phyloP scores from a whole-genome alignment of 2,329 filamentous ascomycete genomes.

The Epichloe glyceriae region DNA sequence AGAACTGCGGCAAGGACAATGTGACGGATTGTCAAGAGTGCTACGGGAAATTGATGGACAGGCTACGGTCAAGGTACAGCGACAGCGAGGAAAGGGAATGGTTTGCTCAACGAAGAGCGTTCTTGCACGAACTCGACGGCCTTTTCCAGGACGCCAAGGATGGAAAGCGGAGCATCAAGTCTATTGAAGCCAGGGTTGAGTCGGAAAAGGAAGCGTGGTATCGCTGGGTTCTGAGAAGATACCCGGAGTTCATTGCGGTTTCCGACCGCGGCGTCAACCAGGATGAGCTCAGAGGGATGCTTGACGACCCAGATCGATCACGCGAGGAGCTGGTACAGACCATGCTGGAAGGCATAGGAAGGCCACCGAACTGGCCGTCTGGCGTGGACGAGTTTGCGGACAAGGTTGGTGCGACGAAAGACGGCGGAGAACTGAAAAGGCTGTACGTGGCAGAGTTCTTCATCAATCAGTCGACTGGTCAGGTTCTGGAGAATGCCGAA shows the following conservation, averaged over 20 bases:
- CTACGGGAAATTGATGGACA: constrained; percentile 33
- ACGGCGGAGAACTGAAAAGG: constrained; percentile 22
- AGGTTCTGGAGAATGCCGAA: constrained; percentile 19
- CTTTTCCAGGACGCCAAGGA: constrained; percentile 35
- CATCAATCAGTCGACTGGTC: constrained; percentile 21
- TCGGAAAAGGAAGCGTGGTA: constrained; percentile 43
- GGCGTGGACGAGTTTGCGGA: constrained; percentile 22
- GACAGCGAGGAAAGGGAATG: constrained; percentile 30
- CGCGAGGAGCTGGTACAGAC: constrained; percentile 23
- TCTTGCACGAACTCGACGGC: constrained; percentile 35
- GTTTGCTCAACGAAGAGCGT: constrained; percentile 36
- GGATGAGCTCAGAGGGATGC: constrained; percentile 21
- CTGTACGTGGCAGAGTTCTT: constrained; percentile 31
- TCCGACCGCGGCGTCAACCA: constrained; percentile 16
- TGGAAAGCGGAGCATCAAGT: constrained; percentile 27
- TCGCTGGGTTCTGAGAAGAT: constrained; percentile 27
- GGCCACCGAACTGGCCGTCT: constrained; percentile 18
- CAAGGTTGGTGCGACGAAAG: constrained; percentile 19
- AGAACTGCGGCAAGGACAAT: constrained; percentile 29
- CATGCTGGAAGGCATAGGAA: constrained; percentile 24
- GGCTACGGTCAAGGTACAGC: constrained; percentile 26
- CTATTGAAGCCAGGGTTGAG: constrained; percentile 36
- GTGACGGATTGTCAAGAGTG: constrained; percentile 34
- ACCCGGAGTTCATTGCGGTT: constrained; percentile 25
- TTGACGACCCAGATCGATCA: constrained; percentile 24